These are phyloP conservation scores for Phialemonium atrogriseum DNA, from an alignment of 2,329 filamentous ascomycete genomes.

Conservation along the genomic window DNA sequence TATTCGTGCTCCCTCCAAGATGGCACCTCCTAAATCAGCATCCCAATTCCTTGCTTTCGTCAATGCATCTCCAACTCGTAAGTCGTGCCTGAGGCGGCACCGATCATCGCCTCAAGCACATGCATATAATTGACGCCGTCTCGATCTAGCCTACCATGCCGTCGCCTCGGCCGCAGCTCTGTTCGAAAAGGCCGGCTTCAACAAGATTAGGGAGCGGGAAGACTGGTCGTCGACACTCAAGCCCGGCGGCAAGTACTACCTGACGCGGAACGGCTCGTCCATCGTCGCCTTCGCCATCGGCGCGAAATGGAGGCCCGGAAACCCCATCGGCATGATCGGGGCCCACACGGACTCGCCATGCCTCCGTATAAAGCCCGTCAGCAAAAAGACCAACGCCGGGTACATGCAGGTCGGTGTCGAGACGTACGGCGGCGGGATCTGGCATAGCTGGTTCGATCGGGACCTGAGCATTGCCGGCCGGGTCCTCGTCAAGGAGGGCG, in stretches of 20 bases:
- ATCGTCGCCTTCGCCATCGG: constrained; percentile 91
- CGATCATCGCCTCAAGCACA: too few relatives aligned
- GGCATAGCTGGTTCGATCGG: constrained; percentile 98
- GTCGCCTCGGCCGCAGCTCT: constrained; percentile 70
- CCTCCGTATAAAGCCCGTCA: constrained; percentile 87
- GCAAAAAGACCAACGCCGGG: constrained; percentile 76
- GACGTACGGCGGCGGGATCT: constrained; percentile 92
- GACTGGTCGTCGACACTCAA: constrained; percentile 73
- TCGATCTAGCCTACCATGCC: constrained; percentile 77
- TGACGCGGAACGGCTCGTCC: constrained; percentile 87
- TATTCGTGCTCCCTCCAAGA: constrained; percentile 23
- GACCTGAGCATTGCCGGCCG: constrained; percentile 87
- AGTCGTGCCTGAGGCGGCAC: constrained; percentile 21
- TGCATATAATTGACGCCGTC: constrained; percentile 1
- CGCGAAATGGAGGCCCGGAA: constrained; percentile 82
- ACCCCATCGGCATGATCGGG: constrained; percentile 86
- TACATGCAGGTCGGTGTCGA: constrained; percentile 95
- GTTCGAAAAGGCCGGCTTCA: constrained; percentile 77
- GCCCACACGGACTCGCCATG: constrained; percentile 94
- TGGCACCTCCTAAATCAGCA: constrained; percentile 50
- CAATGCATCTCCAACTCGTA: constrained; percentile 90
- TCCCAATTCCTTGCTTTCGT: constrained; percentile 88
- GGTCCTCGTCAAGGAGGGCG: constrained; percentile 67
- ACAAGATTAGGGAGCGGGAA: constrained; percentile 81
- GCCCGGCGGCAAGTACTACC: constrained; percentile 90